Evolutionary conservation across 2,329 filamentous ascomycete genomes (phyloP), one percentile per base, ranked within the genome.

Genomic region (Fusarium buxicola): DNA sequence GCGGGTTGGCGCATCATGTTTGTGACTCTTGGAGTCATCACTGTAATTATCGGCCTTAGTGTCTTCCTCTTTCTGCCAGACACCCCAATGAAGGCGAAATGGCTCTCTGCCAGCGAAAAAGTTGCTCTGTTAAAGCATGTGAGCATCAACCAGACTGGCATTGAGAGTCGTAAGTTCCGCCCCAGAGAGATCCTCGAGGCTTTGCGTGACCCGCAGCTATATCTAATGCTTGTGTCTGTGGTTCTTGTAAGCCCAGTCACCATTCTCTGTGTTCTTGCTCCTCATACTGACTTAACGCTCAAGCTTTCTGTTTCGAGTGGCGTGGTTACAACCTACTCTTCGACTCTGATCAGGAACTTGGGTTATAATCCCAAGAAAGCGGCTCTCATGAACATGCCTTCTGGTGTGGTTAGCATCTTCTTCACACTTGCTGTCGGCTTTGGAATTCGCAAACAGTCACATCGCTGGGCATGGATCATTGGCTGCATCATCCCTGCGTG

Each of bases 1-100:
- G 78, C 85, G n/a, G 88, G 88, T 5, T 92, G 89, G 89, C 79
- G 86, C 7, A 89, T 84, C 84, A 81, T 91, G 21, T 92, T 92
- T 73, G 86, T 91, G 41, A 83, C 89, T 11, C 87, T 92, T 66
- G 89, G 89, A 8, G 77, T 80, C 5, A 76, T 76, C 21, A 79
- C 77, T 3, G 71, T 77, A 4, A 13, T 68, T 7, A 69, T 77
- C 7, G 77, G 75, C 1, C 39, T 77, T 8, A 68, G 61, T 44
- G 73, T 73, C 8, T 65, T 76, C 28, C 32, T 73, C 21, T 72
- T 77, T 34, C 68, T 79, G 2, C 77, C 76, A 4, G 74, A 78
- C 35, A 84, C 59, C 67, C 84, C 75, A 1, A 83, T 82, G 68
- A 80, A 84, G 31, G 75, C 82, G 3, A 74, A 73, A 9, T 77